A percentile compares a stretch with the other conserved stretches of the same genome.
Evolutionary conservation across 148 eudicot species (phyloP).

Genomic region (Agrostemma githago): DNA sequence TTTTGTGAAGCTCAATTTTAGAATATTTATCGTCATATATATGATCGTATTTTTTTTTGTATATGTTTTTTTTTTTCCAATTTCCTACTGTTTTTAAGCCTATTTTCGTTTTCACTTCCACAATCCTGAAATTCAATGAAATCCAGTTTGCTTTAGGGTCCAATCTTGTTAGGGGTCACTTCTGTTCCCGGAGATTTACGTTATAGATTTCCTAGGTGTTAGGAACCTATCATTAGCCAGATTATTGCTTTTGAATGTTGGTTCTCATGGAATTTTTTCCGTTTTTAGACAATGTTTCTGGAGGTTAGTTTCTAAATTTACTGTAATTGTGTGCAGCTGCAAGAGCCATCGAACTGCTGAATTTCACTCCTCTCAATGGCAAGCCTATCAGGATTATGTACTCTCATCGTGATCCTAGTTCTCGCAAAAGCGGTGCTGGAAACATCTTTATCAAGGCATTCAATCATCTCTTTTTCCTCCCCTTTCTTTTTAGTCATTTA

Average conservation of each 20-base stretch:
- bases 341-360: conserved; percentile 62
- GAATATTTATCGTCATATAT: no score
- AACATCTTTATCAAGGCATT: conserved; percentile 87
- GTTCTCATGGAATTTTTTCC: no score
- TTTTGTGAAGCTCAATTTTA: no score
- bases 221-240: no score
- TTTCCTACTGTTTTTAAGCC: no score
- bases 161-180: not conserved
- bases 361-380: conserved; percentile 68
- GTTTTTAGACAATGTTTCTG: not conserved
- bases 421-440: conserved; percentile 73
- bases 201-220: no score
- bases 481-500: not conserved
- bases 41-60: no score
- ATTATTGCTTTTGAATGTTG: no score
- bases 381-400: conserved; percentile 85
- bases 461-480: not conserved
- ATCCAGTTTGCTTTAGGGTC: not conserved
- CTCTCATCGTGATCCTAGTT: conserved; percentile 79
- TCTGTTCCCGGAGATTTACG: not conserved
- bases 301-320: not conserved
- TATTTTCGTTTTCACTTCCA: no score
- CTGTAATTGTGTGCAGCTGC: conserved; percentile 48
- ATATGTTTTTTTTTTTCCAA: no score
- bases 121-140: not conserved